Evolutionary conservation across 2,329 filamentous ascomycete species (phyloP), one percentile per base, ranked within the genome.

Genomic region (Pestalotiopsis sp.): DNA sequence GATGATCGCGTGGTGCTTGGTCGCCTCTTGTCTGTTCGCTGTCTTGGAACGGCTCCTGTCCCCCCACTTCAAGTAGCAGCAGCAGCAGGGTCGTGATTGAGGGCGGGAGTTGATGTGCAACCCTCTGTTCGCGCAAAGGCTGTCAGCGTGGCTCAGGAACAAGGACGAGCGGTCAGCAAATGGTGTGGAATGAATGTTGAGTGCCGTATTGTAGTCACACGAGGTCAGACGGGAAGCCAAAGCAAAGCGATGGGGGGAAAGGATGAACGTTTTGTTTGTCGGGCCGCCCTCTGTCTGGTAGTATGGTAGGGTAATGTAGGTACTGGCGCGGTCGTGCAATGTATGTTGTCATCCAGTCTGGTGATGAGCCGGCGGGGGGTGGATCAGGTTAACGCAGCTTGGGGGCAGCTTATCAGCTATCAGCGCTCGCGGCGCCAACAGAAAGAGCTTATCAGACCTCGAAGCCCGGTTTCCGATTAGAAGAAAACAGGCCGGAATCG

Each of bases 1-100:
- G 65, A 55, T 62, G 65, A 67, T 60, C 65, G 65, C 65, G 65
- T 67, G 65, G 39, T 41, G 27, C 27, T 60, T 66, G 64, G 27
- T 27, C 57, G 57, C 23, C 57, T 36, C 11, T n/a, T n/a, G 17
- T 52, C 60, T 13, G 52, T 66, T 59, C 41, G 52, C 17, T 66
- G 64, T 49, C 55, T 45, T 66, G 55, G 64, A 60, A 45, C 55
- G 64, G 55, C 11, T 17, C 20, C 12, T 27, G 36, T 36, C 25
- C 52, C 55, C 64, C 64, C 55, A 52, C 31, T 36, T 60, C 49
- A 25, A 59, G 27, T 27, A 39, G 25, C 57, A 23, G n/a, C 14
- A 36, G 7, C 9, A 52, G 45, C n/a, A 20, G n/a, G 27, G 61
- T 45, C 61, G 45, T 55, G 63, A 55, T 55, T 31, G 39, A 20